Base-by-base conservation (phyloP, 768 basidiomycete species). In the Suillus lakei region DNA sequence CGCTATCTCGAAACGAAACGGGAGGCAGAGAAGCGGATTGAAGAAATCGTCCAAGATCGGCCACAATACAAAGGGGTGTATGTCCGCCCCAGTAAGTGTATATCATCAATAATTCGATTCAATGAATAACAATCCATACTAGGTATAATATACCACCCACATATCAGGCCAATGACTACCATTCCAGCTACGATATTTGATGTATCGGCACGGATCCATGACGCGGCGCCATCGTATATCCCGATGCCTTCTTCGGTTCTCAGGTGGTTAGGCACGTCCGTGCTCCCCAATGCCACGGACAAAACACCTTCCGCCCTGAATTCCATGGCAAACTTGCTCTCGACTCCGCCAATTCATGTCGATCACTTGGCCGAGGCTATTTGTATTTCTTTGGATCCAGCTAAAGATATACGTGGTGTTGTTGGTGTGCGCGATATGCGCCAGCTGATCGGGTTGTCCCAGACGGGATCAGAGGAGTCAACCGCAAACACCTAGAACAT, bases 61-160 rank as follows among this genome's bases (percentile, higher is more conserved):
- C 72, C 84, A 23, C 68, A 77, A 43, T 87, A 88, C 73, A 84
- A 92, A 64, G 90, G 87, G 10, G 87, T 97, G 21, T 93, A 92
- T 77, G 84, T 99, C 68, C 85, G 98, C 65, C 97, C 98, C 41
- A 93, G 97, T 98, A 76, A 72, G 92, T 80, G 30, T 50, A 55
- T 53, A 67, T 53, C 48, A 60, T 62, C 34, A 55, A n/a, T 44
- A 38, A 26, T 65, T 36, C 18, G 28, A 21, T 66, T n/a, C 21
- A 18, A 9, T 28, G 12, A 28, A 41, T 10, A 12, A 28, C 28
- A 18, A 21, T 13, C 62, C 30, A 51, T 58, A 41, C 60, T 75
- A 95, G 98, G 96, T 68, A 82, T 99, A 61, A 95, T 99, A 70
- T 99, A 99, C 79, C 97, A 99, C 74, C 92, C 97, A 10, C 95